Base-by-base conservation (phyloP, 1,284 basidiomycete species). In the Ustilago tritici region DNA sequence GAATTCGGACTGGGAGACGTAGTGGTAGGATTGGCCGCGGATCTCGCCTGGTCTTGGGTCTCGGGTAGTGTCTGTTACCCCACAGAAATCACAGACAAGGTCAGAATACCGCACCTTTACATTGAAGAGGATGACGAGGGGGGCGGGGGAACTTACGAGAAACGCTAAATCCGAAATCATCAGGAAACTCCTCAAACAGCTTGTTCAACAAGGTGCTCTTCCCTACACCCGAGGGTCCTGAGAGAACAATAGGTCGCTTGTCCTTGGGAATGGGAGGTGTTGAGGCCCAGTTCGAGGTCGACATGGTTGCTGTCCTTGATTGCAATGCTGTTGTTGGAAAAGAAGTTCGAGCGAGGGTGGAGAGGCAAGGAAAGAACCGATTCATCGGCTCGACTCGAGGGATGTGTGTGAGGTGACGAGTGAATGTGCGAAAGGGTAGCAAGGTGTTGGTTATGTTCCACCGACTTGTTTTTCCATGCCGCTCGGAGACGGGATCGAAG, bases 201-300 rank as follows among this genome's bases (percentile, higher is more conserved):
- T 91, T 91, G 72, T 90, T 90, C 70, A 99, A 90, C 60, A 98
- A 91, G 0, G 96, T 97, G 82, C 93, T 94, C 87, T 98, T 99
- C 62, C 96, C 96, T 2, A 95, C 93, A 28, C 96, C 96, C 1
- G 94, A 95, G 0, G 93, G 93, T 0, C 93, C 93, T 72, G 91
- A 93, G 56, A 93, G 88, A 49, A 94, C 91, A 62, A 94, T 89
- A 10, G 93, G 93, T 32, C 82, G 77, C 57, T 74, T 78, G 56
- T 78, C 70, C 2, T 34, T 41, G 0, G 70, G 70, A 5, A 78
- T 74, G 19, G 67, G 61, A 32, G 76, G 76, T 7, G 70, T 78
- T 2, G 70, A 74, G 1, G 76, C 70, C 74, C 74, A 76, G 56
- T 54, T 65, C 17, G 67, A 57, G 4, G 72, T 61, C 47, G 72